Evolutionary conservation across 768 basidiomycete genomes (phyloP).

Genomic region (Mycena maculata): DNA sequence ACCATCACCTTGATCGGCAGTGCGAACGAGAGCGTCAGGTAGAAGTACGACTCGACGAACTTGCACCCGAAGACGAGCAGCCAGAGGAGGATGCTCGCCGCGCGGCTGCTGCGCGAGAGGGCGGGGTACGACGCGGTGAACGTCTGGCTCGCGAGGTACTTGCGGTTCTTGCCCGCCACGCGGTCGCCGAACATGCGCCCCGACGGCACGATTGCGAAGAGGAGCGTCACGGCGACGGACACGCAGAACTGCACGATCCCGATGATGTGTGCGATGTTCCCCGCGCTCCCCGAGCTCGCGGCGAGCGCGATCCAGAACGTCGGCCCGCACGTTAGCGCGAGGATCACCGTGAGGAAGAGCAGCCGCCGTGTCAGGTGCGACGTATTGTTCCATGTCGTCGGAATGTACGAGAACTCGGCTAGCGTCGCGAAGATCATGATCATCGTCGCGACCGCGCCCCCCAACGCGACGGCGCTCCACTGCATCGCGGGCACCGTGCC

Average conservation of each 20-base stretch:
- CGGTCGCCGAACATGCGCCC: constrained; percentile 99
- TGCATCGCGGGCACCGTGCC: constrained; percentile 77
- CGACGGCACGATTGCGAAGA: constrained; percentile 93
- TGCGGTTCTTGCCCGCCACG: constrained; percentile 93
- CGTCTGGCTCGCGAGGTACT: constrained; percentile 98
- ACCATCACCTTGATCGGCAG: constrained; percentile 95
- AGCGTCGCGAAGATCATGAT: constrained; percentile 98
- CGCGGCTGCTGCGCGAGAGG: constrained; percentile 72
- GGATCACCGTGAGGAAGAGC: constrained; percentile 88
- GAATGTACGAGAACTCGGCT: constrained; percentile 97
- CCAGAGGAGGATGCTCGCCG: constrained; percentile 86
- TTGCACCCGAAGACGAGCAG: constrained; percentile 95
- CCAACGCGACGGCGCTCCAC: constrained; percentile 94
- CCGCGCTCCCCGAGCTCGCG: constrained; percentile 76
- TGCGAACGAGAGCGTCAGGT: constrained; percentile 93
- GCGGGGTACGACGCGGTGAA: constrained; percentile 96
- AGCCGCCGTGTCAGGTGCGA: constrained; percentile 94
- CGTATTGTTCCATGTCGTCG: constrained; percentile 98
- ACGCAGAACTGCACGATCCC: constrained; percentile 97
- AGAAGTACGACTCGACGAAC: constrained; percentile 97
- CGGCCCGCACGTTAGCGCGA: constrained; percentile 91
- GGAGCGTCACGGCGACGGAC: constrained; percentile 84
- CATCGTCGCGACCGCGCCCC: constrained; percentile 91
- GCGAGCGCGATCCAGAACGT: constrained; percentile 95
- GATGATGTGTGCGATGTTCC: constrained; percentile 86